Percentiles rank a stretch among this genome's conserved stretches.
phyloP scores from a whole-genome alignment of 2,329 filamentous ascomycete species.

The Penicillium capsulatum region DNA sequence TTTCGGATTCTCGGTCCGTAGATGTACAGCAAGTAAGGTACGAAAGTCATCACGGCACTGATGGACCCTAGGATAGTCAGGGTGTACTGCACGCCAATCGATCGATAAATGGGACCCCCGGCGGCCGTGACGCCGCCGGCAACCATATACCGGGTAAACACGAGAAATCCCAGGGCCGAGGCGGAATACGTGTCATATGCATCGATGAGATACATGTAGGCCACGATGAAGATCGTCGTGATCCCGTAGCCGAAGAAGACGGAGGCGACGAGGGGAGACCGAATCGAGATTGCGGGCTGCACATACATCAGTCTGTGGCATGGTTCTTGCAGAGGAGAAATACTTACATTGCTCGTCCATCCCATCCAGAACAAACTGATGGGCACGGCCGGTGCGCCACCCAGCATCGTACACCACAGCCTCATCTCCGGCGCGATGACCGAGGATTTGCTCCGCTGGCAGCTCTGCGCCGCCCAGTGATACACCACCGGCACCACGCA shows the following conservation, averaged over 20 bases:
- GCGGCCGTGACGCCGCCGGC: too few relatives aligned
- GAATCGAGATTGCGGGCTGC: background rate
- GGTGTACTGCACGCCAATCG: too few relatives aligned
- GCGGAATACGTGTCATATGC: too few relatives aligned
- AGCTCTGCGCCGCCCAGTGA: background rate
- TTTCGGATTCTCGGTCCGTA: too few relatives aligned
- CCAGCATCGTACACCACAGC: background rate
- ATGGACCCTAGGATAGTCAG: too few relatives aligned
- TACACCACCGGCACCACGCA: conserved; percentile 46
- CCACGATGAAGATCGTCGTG: background rate
- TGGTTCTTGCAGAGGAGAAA: background rate
- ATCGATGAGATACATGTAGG: too few relatives aligned
- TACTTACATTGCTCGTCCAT: background rate
- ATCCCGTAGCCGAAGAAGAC: background rate
- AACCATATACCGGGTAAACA: too few relatives aligned
- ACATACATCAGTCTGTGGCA: background rate
- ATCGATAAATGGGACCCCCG: too few relatives aligned
- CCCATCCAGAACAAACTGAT: background rate
- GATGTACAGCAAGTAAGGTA: too few relatives aligned
- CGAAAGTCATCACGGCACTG: too few relatives aligned
- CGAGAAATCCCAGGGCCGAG: too few relatives aligned
- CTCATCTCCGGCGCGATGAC: background rate
- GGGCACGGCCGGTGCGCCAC: background rate
- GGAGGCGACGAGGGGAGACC: background rate
- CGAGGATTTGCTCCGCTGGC: background rate